Evolutionary conservation across 148 eudicot species (phyloP), one percentile per base, ranked within the genome.

Genomic region (Camellia granthamiana): DNA sequence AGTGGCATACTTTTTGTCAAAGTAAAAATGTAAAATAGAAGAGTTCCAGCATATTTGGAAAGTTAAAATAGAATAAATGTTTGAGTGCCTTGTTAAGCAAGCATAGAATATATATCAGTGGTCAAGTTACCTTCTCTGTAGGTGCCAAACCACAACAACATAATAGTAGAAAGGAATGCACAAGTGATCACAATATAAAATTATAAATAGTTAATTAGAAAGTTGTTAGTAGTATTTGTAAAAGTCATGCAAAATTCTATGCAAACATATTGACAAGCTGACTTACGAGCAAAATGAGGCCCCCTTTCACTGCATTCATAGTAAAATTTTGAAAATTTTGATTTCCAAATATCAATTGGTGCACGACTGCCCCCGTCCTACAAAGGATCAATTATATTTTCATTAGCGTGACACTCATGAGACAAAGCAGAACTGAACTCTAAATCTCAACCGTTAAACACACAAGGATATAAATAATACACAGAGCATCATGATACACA

Each of bases 221-320:
- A 72, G 43, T 42, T 52, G n/a, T 14, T 74, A 75, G 46, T 15
- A 15, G 77, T 44, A 61, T 47, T 38, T 59, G 5, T 60, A 6
- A 6, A 21, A 15, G 5, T 15, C 65, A 61, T 47, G 58, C 19
- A 38, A 80, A 76, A 69, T 13, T 21, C 52, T 4, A 58, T 58
- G 67, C 44, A 64, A 47, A 42, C 16, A 3, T 74, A 54, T 41
- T 42, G 66, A 77, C 46, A 74, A 54, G 79, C 44, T 15, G 77
- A 90, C 99, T 87, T 89, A 96, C 99, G 81, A 69, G 93, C 81
- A 87, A 88, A 92, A 83, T 78, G 87, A 18, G 90, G 90, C 41
- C 92, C 91, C 88, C 99, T 87, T 84, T 91, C 89, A 86, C 98
- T 92, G 90, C 99, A 96, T 73, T 95, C 94, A 79, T 92, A 90